Conservation (phyloP, 2,329 filamentous ascomycete genomes). For the Alternaria rosae region DNA sequence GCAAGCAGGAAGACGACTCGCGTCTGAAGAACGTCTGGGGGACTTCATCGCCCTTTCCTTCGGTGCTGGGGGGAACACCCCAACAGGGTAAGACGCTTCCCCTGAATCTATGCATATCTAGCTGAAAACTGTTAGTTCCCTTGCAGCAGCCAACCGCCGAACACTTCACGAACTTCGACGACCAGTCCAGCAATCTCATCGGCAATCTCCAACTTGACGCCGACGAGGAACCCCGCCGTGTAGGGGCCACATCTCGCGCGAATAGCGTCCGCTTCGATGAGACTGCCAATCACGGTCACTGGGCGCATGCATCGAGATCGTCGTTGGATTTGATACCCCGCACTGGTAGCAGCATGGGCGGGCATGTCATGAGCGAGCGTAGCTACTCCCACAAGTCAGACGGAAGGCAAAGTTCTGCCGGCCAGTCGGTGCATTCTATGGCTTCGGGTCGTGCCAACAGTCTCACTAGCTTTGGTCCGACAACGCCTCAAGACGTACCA, state of each 20-base stretch:
- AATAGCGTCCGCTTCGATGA: conserved; percentile 99
- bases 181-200: conserved; percentile 80
- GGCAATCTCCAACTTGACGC: conserved; percentile 83
- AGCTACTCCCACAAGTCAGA: conserved; percentile 95
- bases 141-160: conserved; percentile 81
- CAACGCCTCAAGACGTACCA: conserved; percentile 76
- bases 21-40: conserved; percentile 86
- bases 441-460: conserved; percentile 85
- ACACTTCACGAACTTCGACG: conserved; percentile 88
- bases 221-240: conserved; percentile 83
- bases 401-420: conserved; percentile 91
- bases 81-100: conserved; percentile 74
- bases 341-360: conserved; percentile 80
- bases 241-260: conserved; percentile 87
- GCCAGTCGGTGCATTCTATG: conserved; percentile 79
- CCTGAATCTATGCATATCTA: not conserved
- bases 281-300: conserved; percentile 89
- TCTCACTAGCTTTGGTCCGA: conserved; percentile 70
- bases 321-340: conserved; percentile 83
- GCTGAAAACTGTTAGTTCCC: conserved; percentile 65
- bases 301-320: conserved; percentile 81
- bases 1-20: conserved; percentile 68
- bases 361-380: conserved; percentile 84
- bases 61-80: conserved; percentile 79
- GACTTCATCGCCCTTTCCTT: conserved; percentile 85